Conservation (phyloP, 2,329 filamentous ascomycete species). For the Ilyonectria mors-panacis region DNA sequence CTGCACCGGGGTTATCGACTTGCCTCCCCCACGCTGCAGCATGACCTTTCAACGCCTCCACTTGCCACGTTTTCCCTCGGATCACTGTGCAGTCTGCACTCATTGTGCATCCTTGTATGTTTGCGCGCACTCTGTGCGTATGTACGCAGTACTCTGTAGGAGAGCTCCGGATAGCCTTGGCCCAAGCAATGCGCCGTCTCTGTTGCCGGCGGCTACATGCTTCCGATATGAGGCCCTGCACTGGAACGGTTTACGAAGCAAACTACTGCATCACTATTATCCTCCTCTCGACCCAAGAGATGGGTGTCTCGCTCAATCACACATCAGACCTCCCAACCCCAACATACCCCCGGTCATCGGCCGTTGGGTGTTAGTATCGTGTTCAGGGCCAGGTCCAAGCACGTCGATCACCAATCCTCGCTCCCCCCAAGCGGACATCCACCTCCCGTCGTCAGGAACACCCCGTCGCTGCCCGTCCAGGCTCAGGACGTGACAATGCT, state of each 20-base stretch:
- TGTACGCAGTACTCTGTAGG: neutral
- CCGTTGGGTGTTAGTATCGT: slow-evolving; percentile 38
- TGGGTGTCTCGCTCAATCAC: neutral
- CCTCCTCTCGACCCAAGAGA: neutral
- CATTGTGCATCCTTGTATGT: slow-evolving; percentile 3
- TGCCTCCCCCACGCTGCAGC: slow-evolving; percentile 7
- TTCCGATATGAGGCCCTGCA: slow-evolving; percentile 18
- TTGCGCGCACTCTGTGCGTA: neutral
- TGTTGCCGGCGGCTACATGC: slow-evolving; percentile 17
- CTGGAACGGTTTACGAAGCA: neutral
- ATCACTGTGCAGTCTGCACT: slow-evolving; percentile 17
- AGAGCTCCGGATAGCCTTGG: neutral
- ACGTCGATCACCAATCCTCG: slow-evolving; percentile 35
- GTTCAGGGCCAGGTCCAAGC: slow-evolving; percentile 37
- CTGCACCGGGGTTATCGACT: slow-evolving; percentile 1
- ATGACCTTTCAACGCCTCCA: slow-evolving; percentile 18
- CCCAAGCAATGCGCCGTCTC: slow-evolving; percentile 15
- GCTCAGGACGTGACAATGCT: neutral
- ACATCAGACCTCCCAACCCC: slow-evolving; percentile 13
- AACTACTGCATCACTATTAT: neutral
- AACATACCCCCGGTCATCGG: slow-evolving; percentile 36
- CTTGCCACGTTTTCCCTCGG: slow-evolving; percentile 25
- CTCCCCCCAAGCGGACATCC: neutral
- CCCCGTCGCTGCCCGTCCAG: neutral
- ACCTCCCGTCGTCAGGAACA: neutral